phyloP scores from a whole-genome alignment of 2,329 filamentous ascomycete species.

The Ceratocystis destructans region DNA sequence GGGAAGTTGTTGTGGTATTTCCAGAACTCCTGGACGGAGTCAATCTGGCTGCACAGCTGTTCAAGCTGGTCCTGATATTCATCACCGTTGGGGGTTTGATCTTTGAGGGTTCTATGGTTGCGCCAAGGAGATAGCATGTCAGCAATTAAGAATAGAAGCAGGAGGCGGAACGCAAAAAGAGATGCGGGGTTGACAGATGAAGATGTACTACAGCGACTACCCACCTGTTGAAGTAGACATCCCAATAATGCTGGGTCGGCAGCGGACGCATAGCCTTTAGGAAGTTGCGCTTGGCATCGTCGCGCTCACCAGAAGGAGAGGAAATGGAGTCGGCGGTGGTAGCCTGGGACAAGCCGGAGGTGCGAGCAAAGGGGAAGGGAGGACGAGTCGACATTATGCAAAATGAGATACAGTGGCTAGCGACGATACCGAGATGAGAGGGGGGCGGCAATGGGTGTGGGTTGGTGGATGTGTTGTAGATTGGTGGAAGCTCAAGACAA shows the following conservation, averaged over 20 bases:
- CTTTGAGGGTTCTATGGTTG: constrained; percentile 31
- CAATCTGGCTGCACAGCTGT: constrained; percentile 51
- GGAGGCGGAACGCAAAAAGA: background rate
- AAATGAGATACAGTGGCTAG: constrained; percentile 5
- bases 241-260: constrained; percentile 68
- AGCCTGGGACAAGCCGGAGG: constrained; percentile 48
- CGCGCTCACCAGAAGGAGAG: constrained; percentile 59
- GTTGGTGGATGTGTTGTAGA: constrained; percentile 8
- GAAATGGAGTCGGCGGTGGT: constrained; percentile 45
- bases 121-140: background rate
- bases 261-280: constrained; percentile 58
- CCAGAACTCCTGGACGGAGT: constrained; percentile 76
- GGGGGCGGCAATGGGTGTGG: constrained; percentile 6
- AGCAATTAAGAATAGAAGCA: background rate
- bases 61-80: constrained; percentile 44
- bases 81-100: constrained; percentile 31
- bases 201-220: constrained; percentile 16
- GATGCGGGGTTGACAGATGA: background rate
- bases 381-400: constrained; percentile 43
- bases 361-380: constrained; percentile 46
- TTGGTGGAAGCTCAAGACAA: constrained; percentile 1
- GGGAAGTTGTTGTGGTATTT: constrained; percentile 71
- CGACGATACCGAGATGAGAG: background rate
- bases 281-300: constrained; percentile 73
- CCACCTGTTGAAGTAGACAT: constrained; percentile 53